Percentiles rank a stretch among this genome's conserved stretches.
phyloP scores from a whole-genome alignment of 345 rosid genomes.

The Tarenaya hassleriana region DNA sequence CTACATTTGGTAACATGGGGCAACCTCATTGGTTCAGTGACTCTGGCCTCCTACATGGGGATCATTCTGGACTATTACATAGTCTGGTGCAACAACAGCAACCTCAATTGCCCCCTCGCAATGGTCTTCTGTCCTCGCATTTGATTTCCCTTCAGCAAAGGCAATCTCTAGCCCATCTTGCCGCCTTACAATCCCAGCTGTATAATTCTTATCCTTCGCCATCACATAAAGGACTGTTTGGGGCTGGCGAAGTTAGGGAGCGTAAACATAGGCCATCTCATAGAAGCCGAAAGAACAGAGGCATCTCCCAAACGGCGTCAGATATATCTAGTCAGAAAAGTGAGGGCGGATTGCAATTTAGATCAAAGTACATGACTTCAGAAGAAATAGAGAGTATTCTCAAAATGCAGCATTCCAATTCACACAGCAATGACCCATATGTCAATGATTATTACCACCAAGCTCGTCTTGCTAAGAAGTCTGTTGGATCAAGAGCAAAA shows the following conservation, averaged over 20 bases:
- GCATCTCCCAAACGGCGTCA: slow-evolving; percentile 65
- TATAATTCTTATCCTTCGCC: slow-evolving; percentile 54
- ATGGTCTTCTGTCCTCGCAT: slow-evolving; percentile 50
- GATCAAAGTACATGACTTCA: slow-evolving; percentile 89
- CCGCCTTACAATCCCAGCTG: slow-evolving; percentile 66
- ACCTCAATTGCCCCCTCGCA: slow-evolving; percentile 56
- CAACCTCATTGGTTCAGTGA: slow-evolving; percentile 83
- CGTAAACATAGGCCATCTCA: slow-evolving; percentile 68
- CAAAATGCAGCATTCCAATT: slow-evolving; percentile 91
- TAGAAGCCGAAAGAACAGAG: slow-evolving; percentile 51
- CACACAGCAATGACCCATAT: slow-evolving; percentile 86
- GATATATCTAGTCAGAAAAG: slow-evolving; percentile 71
- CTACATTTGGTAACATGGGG: slow-evolving; percentile 60
- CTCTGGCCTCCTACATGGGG: slow-evolving; percentile 67
- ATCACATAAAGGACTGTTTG: slow-evolving; percentile 52
- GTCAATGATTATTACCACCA: slow-evolving; percentile 93
- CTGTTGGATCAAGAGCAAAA: slow-evolving; percentile 50
- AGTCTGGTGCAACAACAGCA: slow-evolving; percentile 52
- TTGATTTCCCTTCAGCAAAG: slow-evolving; percentile 51
- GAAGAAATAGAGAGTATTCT: slow-evolving; percentile 94
- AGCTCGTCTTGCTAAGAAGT: slow-evolving; percentile 72
- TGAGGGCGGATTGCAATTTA: slow-evolving; percentile 68
- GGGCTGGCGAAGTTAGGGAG: slow-evolving; percentile 57
- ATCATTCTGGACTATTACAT: slow-evolving; percentile 62
- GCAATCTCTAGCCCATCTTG: slow-evolving; percentile 66